These are phyloP conservation scores for Leccinum disarticulatum DNA, from an alignment of 768 basidiomycete species.

Conservation along the genomic window DNA sequence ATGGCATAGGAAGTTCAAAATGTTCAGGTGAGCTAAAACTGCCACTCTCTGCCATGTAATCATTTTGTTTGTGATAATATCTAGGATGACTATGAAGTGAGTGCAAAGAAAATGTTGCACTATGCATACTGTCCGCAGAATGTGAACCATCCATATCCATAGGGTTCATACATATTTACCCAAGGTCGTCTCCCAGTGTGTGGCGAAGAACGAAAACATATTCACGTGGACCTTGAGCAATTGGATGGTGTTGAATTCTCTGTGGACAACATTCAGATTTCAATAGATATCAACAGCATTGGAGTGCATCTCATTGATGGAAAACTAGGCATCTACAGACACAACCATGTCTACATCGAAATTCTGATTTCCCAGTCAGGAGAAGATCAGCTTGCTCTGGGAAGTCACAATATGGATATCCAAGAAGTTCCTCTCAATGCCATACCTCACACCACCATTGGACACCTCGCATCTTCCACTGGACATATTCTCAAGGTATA, in stretches of 20 bases:
- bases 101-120: neutral
- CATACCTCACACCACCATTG: constrained; percentile 11
- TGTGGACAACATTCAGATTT: neutral
- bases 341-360: constrained; percentile 20
- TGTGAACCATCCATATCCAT: neutral
- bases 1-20: too few relatives aligned
- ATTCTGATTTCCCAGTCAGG: constrained; percentile 11
- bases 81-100: neutral
- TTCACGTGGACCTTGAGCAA: neutral
- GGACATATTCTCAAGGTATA: neutral
- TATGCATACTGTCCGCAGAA: too few relatives aligned
- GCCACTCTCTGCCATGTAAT: too few relatives aligned
- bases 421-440: constrained; percentile 1
- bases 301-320: too few relatives aligned
- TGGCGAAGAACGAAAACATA: neutral
- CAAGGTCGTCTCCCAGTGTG: neutral
- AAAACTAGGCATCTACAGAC: constrained; percentile 2
- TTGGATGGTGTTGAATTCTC: neutral
- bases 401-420: neutral
- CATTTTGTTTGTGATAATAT: too few relatives aligned
- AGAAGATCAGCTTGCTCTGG: neutral
- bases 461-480: neutral
- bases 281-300: neutral
- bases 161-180: neutral
- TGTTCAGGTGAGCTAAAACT: too few relatives aligned